Evolutionary conservation across 768 basidiomycete species (phyloP), one percentile per base, ranked within the genome.

Genomic region (Pisolithus marmoratus): DNA sequence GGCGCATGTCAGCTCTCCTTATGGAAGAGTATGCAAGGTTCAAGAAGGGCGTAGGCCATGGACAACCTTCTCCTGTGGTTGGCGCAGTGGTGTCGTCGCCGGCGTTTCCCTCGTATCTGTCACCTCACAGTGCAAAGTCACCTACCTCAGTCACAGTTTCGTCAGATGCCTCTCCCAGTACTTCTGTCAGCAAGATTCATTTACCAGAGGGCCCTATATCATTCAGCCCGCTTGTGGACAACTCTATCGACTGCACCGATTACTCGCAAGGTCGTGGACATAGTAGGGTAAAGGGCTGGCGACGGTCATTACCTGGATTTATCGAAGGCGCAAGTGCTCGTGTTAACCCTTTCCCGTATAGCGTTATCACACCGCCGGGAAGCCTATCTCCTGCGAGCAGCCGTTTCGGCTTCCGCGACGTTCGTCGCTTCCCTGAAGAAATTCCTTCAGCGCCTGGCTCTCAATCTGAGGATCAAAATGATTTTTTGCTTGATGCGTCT

Each of bases 1-100:
- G 85, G 82, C 73, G 82, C 62, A 61, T 89, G 45, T 81, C 87
- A 8, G 87, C 88, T 3, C 69, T 85, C 48, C 77, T 86, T 12
- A 72, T 84, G 54, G 84, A 89, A 63, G 82, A 87, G 62, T 87
- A 81, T 59, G 52, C 76, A 20, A 77, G 74, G 55, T 70, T 73
- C 5, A 75, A 73, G 49, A 72, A 61, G 46, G 51, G 58, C 29
- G 9, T 36, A 31, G n/a, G 55, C 19, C 58, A 54, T 41, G 57
- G 53, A 24, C 54, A 53, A 47, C 49, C 31, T 24, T 51, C 52
- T 23, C 61, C 57, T 27, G 48, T 52, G 14, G 27, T 42, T 51
- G 51, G 47, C 6, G 54, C 48, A 34, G 31, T 14, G n/a, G 34
- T 54, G 1, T 62, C 56, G 42, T 59, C 61, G 4, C 41, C 57